Evolutionary conservation across 2,329 filamentous ascomycete species (phyloP).

Genomic region (Sporothrix inflata): DNA sequence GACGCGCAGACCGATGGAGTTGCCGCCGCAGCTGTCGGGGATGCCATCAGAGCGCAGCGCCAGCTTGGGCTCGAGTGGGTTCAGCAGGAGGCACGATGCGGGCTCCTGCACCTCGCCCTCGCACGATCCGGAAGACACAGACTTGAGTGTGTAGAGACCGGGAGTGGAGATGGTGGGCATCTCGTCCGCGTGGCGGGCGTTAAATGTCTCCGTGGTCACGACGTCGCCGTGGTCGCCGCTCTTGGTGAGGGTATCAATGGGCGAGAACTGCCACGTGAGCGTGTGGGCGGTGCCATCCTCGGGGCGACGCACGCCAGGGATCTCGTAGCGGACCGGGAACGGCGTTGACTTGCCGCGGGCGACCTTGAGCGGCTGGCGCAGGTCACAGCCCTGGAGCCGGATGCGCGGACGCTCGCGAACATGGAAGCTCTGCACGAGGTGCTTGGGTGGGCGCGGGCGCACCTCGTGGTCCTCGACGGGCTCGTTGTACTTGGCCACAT

Average conservation of each 20-base stretch:
- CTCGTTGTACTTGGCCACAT: constrained; percentile 74
- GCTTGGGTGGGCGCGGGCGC: constrained; percentile 59
- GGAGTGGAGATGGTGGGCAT: constrained; percentile 71
- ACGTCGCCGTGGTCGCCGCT: constrained; percentile 70
- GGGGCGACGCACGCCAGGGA: constrained; percentile 59
- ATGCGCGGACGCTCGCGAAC: constrained; percentile 86
- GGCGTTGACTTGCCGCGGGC: constrained; percentile 70
- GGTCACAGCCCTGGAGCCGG: constrained; percentile 73
- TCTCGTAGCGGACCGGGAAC: constrained; percentile 72
- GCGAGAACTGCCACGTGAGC: constrained; percentile 80
- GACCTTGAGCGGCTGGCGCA: constrained; percentile 79
- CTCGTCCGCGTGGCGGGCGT: constrained; percentile 64
- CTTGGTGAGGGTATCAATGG: constrained; percentile 68
- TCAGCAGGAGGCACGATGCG: constrained; percentile 88
- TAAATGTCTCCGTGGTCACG: constrained; percentile 60
- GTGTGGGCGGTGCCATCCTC: constrained; percentile 65
- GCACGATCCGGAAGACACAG: constrained; percentile 79
- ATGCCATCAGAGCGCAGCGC: constrained; percentile 77
- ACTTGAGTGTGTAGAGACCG: constrained; percentile 83
- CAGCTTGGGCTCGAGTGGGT: constrained; percentile 84
- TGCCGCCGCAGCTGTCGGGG: constrained; percentile 92
- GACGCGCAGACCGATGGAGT: constrained; percentile 86
- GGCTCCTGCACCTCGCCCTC: constrained; percentile 89
- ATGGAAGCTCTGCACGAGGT: constrained; percentile 74
- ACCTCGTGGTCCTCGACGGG: constrained; percentile 69